Percentiles rank a stretch among this genome's conserved stretches.
Evolutionary conservation across 768 basidiomycete species (phyloP).

Genomic region (Wakefieldia striispora): DNA sequence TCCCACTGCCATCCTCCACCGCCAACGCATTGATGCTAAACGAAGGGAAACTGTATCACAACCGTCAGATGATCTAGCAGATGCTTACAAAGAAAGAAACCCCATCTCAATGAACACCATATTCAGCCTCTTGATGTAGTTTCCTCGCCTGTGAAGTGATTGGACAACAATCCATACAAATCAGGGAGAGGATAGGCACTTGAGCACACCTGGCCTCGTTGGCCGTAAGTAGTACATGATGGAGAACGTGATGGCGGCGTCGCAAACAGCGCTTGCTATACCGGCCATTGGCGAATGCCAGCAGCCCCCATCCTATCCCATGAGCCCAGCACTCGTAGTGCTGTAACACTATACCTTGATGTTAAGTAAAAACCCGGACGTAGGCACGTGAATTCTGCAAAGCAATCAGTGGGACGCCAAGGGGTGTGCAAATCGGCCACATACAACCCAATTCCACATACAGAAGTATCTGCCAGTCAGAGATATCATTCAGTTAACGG

Average conservation of each 20-base stretch:
- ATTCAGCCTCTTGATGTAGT: slow-evolving; percentile 14
- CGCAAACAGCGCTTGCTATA: slow-evolving; percentile 19
- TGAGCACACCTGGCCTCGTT: slow-evolving; percentile 3
- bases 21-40: slow-evolving; percentile 9
- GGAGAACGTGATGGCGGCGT: slow-evolving; percentile 17
- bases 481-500: neutral
- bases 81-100: slow-evolving; percentile 14
- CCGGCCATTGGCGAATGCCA: slow-evolving; percentile 11
- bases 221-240: slow-evolving; percentile 17
- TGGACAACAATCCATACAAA: neutral
- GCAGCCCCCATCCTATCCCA: neutral
- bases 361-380: neutral
- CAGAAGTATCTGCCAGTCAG: neutral
- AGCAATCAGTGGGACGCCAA: neutral
- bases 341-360: slow-evolving; percentile 2
- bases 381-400: slow-evolving; percentile 12
- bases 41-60: neutral
- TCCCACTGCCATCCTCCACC: no score
- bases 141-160: neutral
- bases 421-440: neutral
- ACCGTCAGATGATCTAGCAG: neutral
- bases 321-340: neutral
- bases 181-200: slow-evolving; percentile 2
- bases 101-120: slow-evolving; percentile 20
- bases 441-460: neutral